These are phyloP conservation scores for Cryphonectria japonica DNA, from an alignment of 2,329 filamentous ascomycete species.

Conservation along the genomic window DNA sequence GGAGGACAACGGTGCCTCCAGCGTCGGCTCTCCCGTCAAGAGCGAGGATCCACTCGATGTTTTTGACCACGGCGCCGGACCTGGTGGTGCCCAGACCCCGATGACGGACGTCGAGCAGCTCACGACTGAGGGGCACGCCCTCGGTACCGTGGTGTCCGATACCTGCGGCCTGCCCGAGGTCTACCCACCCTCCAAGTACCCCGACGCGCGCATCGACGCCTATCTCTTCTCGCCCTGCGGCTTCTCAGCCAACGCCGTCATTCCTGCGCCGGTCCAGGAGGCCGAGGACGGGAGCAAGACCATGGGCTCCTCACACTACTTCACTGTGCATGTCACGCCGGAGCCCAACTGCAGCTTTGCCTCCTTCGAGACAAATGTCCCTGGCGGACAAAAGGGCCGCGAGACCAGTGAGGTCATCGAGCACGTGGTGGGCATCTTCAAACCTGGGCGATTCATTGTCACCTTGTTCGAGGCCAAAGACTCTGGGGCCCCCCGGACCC, in stretches of 20 bases:
- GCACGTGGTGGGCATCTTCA: slow-evolving; percentile 94
- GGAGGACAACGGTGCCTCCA: slow-evolving; percentile 41
- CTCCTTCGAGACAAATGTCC: slow-evolving; percentile 98
- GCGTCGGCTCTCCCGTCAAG: slow-evolving; percentile 30
- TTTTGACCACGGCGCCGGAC: slow-evolving; percentile 68
- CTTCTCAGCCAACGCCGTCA: slow-evolving; percentile 94
- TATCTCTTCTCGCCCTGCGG: slow-evolving; percentile 97
- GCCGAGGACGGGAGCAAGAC: slow-evolving; percentile 44
- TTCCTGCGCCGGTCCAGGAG: slow-evolving; percentile 71
- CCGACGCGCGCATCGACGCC: slow-evolving; percentile 90
- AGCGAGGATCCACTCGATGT: slow-evolving; percentile 73
- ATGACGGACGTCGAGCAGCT: slow-evolving; percentile 72
- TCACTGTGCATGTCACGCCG: slow-evolving; percentile 96
- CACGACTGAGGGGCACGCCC: slow-evolving; percentile 89
- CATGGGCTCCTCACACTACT: slow-evolving; percentile 73
- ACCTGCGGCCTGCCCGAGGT: slow-evolving; percentile 86
- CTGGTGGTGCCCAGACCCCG: slow-evolving; percentile 58
- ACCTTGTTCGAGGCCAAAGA: slow-evolving; percentile 92
- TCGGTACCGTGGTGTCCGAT: slow-evolving; percentile 91
- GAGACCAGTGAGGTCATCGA: slow-evolving; percentile 90
- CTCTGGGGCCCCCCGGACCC: slow-evolving; percentile 46
- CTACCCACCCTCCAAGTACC: slow-evolving; percentile 84
- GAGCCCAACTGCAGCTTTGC: slow-evolving; percentile 97
- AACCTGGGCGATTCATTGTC: slow-evolving; percentile 95
- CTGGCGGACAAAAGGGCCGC: slow-evolving; percentile 82